Evolutionary conservation across 2,329 filamentous ascomycete species (phyloP).

Genomic region (Pyrenochaeta sp.): DNA sequence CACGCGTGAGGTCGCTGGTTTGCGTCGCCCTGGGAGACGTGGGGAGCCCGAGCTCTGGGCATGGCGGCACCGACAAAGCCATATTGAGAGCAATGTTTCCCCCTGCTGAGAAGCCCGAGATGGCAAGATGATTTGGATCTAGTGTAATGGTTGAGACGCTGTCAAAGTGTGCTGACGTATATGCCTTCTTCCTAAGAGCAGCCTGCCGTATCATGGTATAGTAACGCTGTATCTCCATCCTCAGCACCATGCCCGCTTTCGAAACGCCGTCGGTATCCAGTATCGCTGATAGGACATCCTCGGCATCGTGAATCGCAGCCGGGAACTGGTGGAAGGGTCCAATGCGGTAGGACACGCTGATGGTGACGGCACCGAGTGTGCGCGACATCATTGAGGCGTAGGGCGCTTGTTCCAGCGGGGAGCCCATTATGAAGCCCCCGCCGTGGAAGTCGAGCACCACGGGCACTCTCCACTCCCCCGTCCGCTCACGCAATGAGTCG

Average conservation of each 20-base stretch:
- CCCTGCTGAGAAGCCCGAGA: conserved; percentile 57
- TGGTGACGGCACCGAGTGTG: conserved; percentile 52
- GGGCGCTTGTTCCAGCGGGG: conserved; percentile 54
- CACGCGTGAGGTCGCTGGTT: conserved; percentile 12
- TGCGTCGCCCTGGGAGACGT: conserved; percentile 15
- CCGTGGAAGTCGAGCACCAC: conserved; percentile 54
- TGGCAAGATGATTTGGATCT: conserved; percentile 49
- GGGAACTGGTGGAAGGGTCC: conserved; percentile 57
- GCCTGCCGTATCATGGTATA: conserved; percentile 35
- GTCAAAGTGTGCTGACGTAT: conserved; percentile 19
- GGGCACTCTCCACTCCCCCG: conserved; percentile 46
- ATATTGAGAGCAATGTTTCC: conserved; percentile 58
- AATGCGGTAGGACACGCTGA: conserved; percentile 58
- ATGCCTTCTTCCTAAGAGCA: conserved; percentile 21
- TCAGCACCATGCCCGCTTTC: conserved; percentile 42
- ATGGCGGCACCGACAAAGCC: conserved; percentile 46
- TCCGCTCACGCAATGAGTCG: conserved; percentile 21
- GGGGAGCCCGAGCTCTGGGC: conserved; percentile 29
- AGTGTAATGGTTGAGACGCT: conserved; percentile 38
- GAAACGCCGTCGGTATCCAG: conserved; percentile 45
- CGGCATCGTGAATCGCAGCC: conserved; percentile 56
- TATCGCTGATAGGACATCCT: conserved; percentile 55
- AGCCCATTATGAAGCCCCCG: conserved; percentile 54
- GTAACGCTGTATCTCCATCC: conserved; percentile 45
- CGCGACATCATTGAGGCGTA: conserved; percentile 57